Conservation (phyloP, 306 rosid species). For the Macrotyloma uniflorum region DNA sequence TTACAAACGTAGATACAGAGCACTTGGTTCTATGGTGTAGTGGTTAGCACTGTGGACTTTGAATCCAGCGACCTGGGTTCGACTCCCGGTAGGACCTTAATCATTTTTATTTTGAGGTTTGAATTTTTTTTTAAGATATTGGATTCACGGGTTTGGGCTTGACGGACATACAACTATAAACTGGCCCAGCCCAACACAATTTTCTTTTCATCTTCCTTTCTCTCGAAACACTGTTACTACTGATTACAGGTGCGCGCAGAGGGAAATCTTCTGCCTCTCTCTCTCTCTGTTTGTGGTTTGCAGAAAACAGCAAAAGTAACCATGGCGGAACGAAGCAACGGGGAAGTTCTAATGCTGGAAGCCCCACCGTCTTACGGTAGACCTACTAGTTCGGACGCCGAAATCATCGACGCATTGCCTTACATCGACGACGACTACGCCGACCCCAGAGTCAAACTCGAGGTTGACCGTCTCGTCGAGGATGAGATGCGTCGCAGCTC, state of each 20-base stretch:
- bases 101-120: too few species aligned
- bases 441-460: constrained; percentile 67
- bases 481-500: constrained; percentile 94
- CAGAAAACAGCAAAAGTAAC: background rate
- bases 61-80: background rate
- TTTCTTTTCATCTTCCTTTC: too few species aligned
- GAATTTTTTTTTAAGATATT: too few species aligned
- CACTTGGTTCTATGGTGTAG: background rate
- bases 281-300: background rate
- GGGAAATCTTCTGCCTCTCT: too few species aligned
- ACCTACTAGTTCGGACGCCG: constrained; percentile 57
- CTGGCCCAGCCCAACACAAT: too few species aligned
- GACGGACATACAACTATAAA: too few species aligned
- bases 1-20: too few species aligned
- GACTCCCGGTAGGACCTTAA: constrained; percentile 11
- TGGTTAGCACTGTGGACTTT: background rate
- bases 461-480: constrained; percentile 87
- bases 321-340: constrained; percentile 55
- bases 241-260: too few species aligned
- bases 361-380: constrained; percentile 65
- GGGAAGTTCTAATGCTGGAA: constrained; percentile 76
- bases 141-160: too few species aligned
- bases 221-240: too few species aligned
- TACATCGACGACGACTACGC: constrained; percentile 93
- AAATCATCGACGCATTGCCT: constrained; percentile 85